These are phyloP conservation scores for Blastocladiella britannica DNA, from an alignment of 192 early-diverging fungal genomes.

Conservation along the genomic window DNA sequence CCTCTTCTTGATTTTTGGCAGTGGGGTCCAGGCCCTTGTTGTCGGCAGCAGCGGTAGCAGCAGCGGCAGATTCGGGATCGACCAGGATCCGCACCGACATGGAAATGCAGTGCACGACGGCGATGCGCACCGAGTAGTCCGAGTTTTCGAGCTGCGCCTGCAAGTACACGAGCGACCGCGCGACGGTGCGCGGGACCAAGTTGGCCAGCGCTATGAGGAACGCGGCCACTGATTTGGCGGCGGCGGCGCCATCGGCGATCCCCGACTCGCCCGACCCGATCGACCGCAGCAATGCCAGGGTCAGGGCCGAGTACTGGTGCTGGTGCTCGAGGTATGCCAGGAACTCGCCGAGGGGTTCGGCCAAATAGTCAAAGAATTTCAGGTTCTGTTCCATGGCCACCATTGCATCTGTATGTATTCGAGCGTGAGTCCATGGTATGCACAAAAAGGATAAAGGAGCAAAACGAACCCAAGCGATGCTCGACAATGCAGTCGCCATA, in stretches of 20 bases:
- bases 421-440: too few relatives aligned
- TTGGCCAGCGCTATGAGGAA: constrained; percentile 38
- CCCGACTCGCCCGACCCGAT: constrained; percentile 38
- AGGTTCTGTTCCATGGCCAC: constrained; percentile 62
- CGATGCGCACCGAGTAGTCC: constrained; percentile 63
- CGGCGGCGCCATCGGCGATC: neutral
- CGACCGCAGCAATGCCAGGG: constrained; percentile 49
- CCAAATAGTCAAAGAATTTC: constrained; percentile 63
- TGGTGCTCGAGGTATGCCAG: constrained; percentile 35
- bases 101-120: constrained; percentile 74
- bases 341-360: constrained; percentile 64
- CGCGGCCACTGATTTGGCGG: neutral
- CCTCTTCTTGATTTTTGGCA: neutral
- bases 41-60: constrained; percentile 31
- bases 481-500: neutral
- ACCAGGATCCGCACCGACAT: constrained; percentile 61
- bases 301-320: constrained; percentile 42
- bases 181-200: constrained; percentile 59
- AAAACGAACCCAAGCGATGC: neutral
- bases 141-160: constrained; percentile 63
- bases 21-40: neutral
- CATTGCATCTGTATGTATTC: constrained; percentile 33
- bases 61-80: constrained; percentile 41
- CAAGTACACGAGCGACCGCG: constrained; percentile 59
- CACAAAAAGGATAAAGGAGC: too few relatives aligned